Evolutionary conservation across 495 filamentous ascomycete species (phyloP).

Genomic region (Trichoderma parareesei): DNA sequence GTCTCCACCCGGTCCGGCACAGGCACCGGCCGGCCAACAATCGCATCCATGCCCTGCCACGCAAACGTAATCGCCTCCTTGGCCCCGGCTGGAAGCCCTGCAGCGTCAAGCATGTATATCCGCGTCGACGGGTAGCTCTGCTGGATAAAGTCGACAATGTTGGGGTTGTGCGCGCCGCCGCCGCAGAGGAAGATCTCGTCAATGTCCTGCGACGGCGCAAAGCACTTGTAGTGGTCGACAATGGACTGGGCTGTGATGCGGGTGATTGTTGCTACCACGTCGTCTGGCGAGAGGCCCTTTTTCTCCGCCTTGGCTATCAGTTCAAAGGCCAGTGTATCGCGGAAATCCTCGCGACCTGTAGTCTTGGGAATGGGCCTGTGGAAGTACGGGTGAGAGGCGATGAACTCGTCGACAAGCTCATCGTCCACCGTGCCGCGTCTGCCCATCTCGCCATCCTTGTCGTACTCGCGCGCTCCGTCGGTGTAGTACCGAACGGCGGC

Average conservation of each 20-base stretch:
- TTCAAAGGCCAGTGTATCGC: conserved; percentile 41
- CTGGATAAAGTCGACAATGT: conserved; percentile 45
- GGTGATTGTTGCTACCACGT: conserved; percentile 48
- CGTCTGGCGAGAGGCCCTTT: conserved; percentile 16
- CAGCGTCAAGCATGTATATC: conserved; percentile 47
- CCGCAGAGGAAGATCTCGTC: conserved; percentile 54
- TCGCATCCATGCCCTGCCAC: conserved; percentile 47
- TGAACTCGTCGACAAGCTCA: conserved; percentile 44
- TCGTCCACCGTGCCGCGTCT: conserved; percentile 47
- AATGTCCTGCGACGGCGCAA: conserved; percentile 31
- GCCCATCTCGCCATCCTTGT: conserved; percentile 44
- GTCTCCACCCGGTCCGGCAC: conserved; percentile 24
- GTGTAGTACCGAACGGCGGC: conserved; percentile 38
- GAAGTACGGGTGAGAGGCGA: conserved; percentile 39
- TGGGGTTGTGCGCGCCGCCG: conserved; percentile 50
- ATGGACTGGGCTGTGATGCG: conserved; percentile 51
- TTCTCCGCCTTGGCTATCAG: conserved; percentile 24
- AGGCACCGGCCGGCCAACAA: conserved; percentile 42
- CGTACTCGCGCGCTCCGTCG: conserved; percentile 34
- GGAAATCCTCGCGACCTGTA: conserved; percentile 50
- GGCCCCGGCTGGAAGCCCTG: conserved; percentile 42
- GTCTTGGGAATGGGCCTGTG: conserved; percentile 46
- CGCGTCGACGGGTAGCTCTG: conserved; percentile 36
- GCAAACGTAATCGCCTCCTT: conserved; percentile 54
- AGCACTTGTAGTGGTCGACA: conserved; percentile 47